A percentile compares a stretch with the other conserved stretches of the same genome.
These are phyloP conservation scores for Pseudocercospora fuligena DNA, from an alignment of 2,329 filamentous ascomycete species.

Conservation along the genomic window DNA sequence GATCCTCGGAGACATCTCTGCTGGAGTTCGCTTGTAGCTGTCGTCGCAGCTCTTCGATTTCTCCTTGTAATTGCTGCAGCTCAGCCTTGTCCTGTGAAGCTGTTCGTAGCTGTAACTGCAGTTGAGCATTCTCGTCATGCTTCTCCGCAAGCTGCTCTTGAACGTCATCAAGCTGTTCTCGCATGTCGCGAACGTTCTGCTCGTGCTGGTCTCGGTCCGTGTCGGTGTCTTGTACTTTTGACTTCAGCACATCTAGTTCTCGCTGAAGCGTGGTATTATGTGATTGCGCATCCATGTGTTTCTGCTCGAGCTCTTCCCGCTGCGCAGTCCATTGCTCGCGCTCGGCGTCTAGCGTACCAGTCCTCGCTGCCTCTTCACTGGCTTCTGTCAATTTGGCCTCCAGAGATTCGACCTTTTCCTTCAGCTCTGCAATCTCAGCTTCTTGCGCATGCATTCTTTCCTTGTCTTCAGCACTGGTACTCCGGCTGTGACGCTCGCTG, in stretches of 20 bases:
- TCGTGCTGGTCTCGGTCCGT: conserved; percentile 33
- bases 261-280: conserved; percentile 79
- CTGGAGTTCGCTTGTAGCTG: conserved; percentile 22
- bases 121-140: conserved; percentile 50
- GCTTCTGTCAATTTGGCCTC: conserved; percentile 72
- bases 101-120: conserved; percentile 45
- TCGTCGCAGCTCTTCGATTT: conserved; percentile 25
- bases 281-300: conserved; percentile 54
- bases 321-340: conserved; percentile 46
- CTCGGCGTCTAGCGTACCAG: conserved; percentile 25
- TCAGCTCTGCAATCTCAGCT: conserved; percentile 73
- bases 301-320: conserved; percentile 67
- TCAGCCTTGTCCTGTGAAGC: conserved; percentile 46
- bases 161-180: conserved; percentile 29
- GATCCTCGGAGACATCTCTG: conserved; percentile 61
- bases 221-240: conserved; percentile 37
- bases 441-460: conserved; percentile 80
- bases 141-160: conserved; percentile 54
- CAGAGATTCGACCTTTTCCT: conserved; percentile 73
- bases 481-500: conserved; percentile 25
- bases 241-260: conserved; percentile 75
- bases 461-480: conserved; percentile 59
- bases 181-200: conserved; percentile 30
- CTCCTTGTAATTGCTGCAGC: conserved; percentile 34
- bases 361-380: conserved; percentile 56